Percentiles rank a stretch among this genome's conserved stretches.
Evolutionary conservation across 2,329 filamentous ascomycete genomes (phyloP).

Genomic region (Colletotrichum liaoningense): DNA sequence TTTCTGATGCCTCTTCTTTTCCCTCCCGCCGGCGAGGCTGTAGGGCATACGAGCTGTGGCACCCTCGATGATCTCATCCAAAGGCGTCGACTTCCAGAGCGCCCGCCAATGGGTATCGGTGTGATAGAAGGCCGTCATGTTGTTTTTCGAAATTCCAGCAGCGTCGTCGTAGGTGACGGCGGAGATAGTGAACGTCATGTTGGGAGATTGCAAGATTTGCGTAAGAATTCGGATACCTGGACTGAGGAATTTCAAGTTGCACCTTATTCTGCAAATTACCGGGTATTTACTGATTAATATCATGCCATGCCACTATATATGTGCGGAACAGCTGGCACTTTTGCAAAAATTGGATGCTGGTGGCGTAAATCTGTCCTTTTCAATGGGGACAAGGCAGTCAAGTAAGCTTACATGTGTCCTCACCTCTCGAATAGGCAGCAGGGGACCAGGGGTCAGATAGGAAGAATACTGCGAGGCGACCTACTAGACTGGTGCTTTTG

Average conservation of each 20-base stretch:
- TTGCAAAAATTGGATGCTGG: neutral
- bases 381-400: too few relatives aligned
- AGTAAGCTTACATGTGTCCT: neutral
- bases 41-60: conserved; percentile 10
- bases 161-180: conserved; percentile 4
- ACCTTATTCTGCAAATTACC: too few relatives aligned
- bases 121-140: conserved; percentile 6
- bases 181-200: conserved; percentile 9
- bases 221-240: neutral
- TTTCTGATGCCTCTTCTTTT: neutral
- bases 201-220: neutral
- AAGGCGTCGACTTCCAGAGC: neutral
- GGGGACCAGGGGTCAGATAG: too few relatives aligned
- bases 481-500: neutral
- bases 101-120: conserved; percentile 16
- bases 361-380: neutral
- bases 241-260: too few relatives aligned
- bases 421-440: neutral
- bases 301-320: neutral
- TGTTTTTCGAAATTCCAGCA: neutral
- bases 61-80: conserved; percentile 9
- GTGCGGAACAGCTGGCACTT: neutral
- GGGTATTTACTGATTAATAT: neutral
- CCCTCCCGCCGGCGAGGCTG: neutral
- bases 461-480: neutral